Conservation (phyloP, 2,329 filamentous ascomycete genomes). For the Sporothrix inflata region DNA sequence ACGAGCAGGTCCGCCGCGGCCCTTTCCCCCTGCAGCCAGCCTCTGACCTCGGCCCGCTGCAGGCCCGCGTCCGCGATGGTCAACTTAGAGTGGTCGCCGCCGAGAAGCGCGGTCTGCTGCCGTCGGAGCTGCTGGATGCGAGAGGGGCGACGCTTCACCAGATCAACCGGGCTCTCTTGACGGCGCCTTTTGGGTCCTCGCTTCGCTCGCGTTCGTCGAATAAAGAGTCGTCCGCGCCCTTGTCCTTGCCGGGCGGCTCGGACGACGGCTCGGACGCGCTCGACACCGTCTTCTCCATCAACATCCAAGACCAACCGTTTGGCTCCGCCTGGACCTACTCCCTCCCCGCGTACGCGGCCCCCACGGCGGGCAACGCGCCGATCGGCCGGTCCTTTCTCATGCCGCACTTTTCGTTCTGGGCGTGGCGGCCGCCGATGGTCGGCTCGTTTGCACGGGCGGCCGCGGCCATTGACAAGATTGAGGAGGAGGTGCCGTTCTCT, state of each 20-base stretch:
- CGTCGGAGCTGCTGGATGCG: constrained; percentile 48
- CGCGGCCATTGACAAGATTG: constrained; percentile 44
- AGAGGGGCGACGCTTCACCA: constrained; percentile 56
- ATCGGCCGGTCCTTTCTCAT: constrained; percentile 32
- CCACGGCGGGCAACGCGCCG: constrained; percentile 32
- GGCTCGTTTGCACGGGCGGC: constrained; percentile 39
- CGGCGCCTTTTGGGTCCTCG: constrained; percentile 34
- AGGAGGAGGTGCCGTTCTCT: constrained; percentile 38
- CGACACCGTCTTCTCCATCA: constrained; percentile 56
- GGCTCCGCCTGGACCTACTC: constrained; percentile 51
- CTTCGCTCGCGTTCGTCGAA: not conserved
- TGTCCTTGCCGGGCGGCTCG: constrained; percentile 43
- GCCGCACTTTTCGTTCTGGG: constrained; percentile 32
- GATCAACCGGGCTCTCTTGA: constrained; percentile 55
- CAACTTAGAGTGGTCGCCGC: constrained; percentile 37
- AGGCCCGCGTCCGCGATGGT: constrained; percentile 44
- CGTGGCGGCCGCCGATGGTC: constrained; percentile 27
- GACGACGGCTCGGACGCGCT: constrained; percentile 37
- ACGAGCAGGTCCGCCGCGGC: constrained; percentile 43
- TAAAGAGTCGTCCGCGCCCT: not conserved
- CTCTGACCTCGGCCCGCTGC: constrained; percentile 41
- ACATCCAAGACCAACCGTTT: constrained; percentile 54
- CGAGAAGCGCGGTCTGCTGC: constrained; percentile 38
- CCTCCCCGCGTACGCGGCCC: constrained; percentile 42
- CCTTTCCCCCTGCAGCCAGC: constrained; percentile 42